Conservation (phyloP, 108 stramenopile genomes). For the Discostella pseudostelligera region DNA sequence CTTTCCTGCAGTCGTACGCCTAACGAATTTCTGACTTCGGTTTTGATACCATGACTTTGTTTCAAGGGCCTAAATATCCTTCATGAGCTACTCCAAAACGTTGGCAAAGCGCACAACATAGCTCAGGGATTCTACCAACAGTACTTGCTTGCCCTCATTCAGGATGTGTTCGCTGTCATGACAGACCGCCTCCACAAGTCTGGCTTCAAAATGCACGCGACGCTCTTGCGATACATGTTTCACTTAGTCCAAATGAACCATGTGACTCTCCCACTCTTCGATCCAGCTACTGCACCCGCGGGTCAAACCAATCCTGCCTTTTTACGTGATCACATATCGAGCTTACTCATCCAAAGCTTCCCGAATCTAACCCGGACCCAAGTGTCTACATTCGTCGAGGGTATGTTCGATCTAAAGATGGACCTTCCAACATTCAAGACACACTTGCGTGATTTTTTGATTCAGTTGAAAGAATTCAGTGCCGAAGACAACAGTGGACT, state of each 20-base stretch:
- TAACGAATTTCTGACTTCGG: neutral
- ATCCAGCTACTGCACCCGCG: constrained; percentile 67
- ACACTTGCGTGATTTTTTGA: constrained; percentile 97
- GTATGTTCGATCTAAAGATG: constrained; percentile 96
- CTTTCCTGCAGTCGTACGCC: constrained; percentile 1
- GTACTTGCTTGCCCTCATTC: constrained; percentile 93
- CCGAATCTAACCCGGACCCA: constrained; percentile 91
- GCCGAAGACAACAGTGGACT: constrained; percentile 95
- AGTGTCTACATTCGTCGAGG: constrained; percentile 92
- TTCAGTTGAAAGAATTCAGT: constrained; percentile 97
- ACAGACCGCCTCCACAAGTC: constrained; percentile 98
- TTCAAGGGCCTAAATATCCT: constrained; percentile 91
- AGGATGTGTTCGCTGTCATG: constrained; percentile 97
- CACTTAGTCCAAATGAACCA: constrained; percentile 93
- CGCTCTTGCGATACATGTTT: constrained; percentile 94
- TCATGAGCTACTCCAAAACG: constrained; percentile 90
- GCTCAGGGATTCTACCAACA: constrained; percentile 97
- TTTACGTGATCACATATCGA: constrained; percentile 89
- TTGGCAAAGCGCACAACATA: constrained; percentile 85
- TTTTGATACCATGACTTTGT: constrained; percentile 6
- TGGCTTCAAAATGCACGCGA: constrained; percentile 98
- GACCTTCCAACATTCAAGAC: constrained; percentile 97
- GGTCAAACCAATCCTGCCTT: constrained; percentile 89
- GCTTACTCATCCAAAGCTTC: constrained; percentile 89
- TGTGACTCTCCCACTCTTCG: constrained; percentile 93